Conservation (phyloP, 768 basidiomycete genomes). For the Suillus fuscotomentosus region DNA sequence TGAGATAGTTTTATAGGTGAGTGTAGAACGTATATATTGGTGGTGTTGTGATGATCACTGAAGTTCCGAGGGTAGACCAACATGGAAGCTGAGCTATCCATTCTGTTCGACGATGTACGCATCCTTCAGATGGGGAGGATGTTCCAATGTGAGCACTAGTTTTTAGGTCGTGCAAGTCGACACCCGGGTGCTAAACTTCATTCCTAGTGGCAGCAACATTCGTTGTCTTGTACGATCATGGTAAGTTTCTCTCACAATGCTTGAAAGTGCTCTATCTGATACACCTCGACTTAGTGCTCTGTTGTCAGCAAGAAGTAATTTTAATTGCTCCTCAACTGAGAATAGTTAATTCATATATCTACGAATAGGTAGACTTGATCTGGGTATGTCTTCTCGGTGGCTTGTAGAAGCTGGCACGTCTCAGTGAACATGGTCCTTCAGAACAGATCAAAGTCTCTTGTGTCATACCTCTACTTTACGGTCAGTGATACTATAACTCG, state of each 20-base stretch:
- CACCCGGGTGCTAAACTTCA: background rate
- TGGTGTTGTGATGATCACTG: background rate
- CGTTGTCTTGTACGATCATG: slow-evolving; percentile 9
- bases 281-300: background rate
- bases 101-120: slow-evolving; percentile 1
- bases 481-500: slow-evolving; percentile 1
- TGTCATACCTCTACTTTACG: slow-evolving; percentile 4
- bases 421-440: background rate
- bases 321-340: background rate
- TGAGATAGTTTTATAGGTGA: background rate
- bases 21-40: background rate
- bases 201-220: slow-evolving; percentile 7
- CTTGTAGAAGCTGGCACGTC: background rate
- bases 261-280: background rate
- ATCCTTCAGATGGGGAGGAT: slow-evolving; percentile 9
- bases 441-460: slow-evolving; percentile 3
- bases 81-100: slow-evolving; percentile 8
- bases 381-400: slow-evolving; percentile 8
- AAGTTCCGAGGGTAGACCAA: background rate
- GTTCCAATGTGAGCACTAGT: slow-evolving; percentile 5
- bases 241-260: background rate
- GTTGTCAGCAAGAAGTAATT: slow-evolving; percentile 2
- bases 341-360: background rate
- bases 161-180: background rate
- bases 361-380: slow-evolving; percentile 8